phyloP scores from a whole-genome alignment of 768 basidiomycete genomes.

The Dictyophora rubrovolvata region DNA sequence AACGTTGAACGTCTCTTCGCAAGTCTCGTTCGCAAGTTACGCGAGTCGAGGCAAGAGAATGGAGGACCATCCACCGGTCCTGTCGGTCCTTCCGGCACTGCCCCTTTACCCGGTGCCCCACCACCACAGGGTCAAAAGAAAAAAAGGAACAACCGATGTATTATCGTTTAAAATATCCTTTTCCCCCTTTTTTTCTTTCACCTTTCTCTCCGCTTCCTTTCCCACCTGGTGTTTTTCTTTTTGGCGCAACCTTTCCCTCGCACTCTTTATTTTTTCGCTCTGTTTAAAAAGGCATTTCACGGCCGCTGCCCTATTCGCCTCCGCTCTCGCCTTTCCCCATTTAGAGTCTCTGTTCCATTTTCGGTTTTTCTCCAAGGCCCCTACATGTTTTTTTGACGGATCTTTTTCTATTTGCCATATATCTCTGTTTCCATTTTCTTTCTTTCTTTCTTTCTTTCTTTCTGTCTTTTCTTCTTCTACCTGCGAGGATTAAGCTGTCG shows the following conservation, averaged over 20 bases:
- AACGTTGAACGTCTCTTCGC: constrained; percentile 90
- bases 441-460: constrained; percentile 19
- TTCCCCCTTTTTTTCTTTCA: constrained; percentile 52
- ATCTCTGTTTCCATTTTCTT: too few relatives aligned
- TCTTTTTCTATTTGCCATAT: not conserved
- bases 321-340: not conserved
- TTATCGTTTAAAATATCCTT: constrained; percentile 69
- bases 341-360: not conserved
- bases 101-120: constrained; percentile 26
- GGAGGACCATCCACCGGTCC: not conserved
- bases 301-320: not conserved
- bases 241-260: constrained; percentile 16
- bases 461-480: constrained; percentile 13
- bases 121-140: constrained; percentile 33
- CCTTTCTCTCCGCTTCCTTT: constrained; percentile 24
- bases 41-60: constrained; percentile 18
- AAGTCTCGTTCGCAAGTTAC: constrained; percentile 73
- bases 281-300: not conserved
- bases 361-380: not conserved
- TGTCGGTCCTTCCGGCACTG: constrained; percentile 14
- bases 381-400: not conserved
- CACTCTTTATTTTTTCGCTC: constrained; percentile 48
- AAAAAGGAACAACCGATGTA: constrained; percentile 49
- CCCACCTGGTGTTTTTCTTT: constrained; percentile 67
- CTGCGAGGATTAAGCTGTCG: not conserved